These are phyloP conservation scores for Aulographum hederae DNA, from an alignment of 2,329 filamentous ascomycete genomes.

Conservation along the genomic window DNA sequence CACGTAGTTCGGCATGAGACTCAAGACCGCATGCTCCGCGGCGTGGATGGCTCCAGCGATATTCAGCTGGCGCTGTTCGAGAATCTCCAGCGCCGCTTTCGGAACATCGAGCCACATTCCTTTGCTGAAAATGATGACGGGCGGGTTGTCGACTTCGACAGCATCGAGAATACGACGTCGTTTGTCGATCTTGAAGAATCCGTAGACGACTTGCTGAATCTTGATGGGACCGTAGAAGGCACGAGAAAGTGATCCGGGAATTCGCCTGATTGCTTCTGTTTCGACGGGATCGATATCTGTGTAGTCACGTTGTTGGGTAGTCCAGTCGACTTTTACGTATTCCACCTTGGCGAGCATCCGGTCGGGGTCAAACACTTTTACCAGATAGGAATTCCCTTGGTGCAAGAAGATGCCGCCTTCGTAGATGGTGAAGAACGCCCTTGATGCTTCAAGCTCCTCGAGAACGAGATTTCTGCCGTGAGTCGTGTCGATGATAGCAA, in stretches of 20 bases:
- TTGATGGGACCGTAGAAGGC: constrained; percentile 79
- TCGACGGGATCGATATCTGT: constrained; percentile 89
- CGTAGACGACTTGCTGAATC: constrained; percentile 78
- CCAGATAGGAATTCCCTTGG: constrained; percentile 82
- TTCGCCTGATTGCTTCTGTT: constrained; percentile 67
- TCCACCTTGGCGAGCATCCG: constrained; percentile 72
- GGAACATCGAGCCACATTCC: constrained; percentile 96
- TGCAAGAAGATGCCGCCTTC: constrained; percentile 95
- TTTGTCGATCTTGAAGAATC: constrained; percentile 93
- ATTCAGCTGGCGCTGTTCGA: constrained; percentile 55
- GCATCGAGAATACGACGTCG: constrained; percentile 75
- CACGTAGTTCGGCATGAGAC: constrained; percentile 77
- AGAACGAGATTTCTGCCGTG: constrained; percentile 68
- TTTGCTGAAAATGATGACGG: constrained; percentile 67
- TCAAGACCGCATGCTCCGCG: constrained; percentile 79
- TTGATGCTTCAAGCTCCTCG: constrained; percentile 87
- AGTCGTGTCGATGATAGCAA: constrained; percentile 80
- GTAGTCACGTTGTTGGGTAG: constrained; percentile 77
- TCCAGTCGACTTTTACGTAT: constrained; percentile 85
- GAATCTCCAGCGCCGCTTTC: constrained; percentile 56
- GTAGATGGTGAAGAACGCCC: constrained; percentile 92
- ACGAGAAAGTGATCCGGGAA: constrained; percentile 42
- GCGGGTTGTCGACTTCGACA: constrained; percentile 81
- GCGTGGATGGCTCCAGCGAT: constrained; percentile 84
- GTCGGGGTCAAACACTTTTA: constrained; percentile 73